A percentile compares a stretch with the other conserved stretches of the same genome.
phyloP scores from a whole-genome alignment of 2,329 filamentous ascomycete genomes.

The Fusarium phyllophilum region DNA sequence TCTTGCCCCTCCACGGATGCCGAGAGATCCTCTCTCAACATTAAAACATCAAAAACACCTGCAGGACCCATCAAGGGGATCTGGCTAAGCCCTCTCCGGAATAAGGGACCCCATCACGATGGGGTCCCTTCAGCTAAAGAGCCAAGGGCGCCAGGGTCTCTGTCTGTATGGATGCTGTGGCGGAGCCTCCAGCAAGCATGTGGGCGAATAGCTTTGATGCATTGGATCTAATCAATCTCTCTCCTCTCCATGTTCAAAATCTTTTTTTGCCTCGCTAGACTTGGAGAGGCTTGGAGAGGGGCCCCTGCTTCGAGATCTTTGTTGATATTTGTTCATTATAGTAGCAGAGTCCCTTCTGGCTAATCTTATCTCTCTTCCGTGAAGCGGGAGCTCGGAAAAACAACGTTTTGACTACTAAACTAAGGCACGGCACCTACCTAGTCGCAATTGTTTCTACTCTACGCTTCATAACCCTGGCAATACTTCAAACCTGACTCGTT shows the following conservation, averaged over 20 bases:
- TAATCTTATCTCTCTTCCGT: slow-evolving; percentile 13
- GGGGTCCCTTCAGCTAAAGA: slow-evolving; percentile 9
- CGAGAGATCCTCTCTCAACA: slow-evolving; percentile 1
- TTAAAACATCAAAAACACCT: neutral
- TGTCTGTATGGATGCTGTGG: slow-evolving; percentile 1
- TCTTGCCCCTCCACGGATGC: slow-evolving; percentile 4
- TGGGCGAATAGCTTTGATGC: slow-evolving; percentile 23
- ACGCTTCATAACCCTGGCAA: slow-evolving; percentile 19
- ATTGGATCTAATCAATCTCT: slow-evolving; percentile 41
- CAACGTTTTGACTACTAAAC: slow-evolving; percentile 20
- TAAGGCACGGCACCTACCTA: neutral
- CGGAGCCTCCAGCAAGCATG: slow-evolving; percentile 19
- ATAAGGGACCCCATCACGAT: neutral
- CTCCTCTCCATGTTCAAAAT: neutral
- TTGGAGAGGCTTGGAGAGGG: neutral
- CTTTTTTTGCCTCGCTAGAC: slow-evolving; percentile 10
- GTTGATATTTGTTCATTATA: neutral
- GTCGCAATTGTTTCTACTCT: slow-evolving; percentile 21
- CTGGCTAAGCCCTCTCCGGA: slow-evolving; percentile 15
- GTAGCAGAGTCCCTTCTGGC: neutral
- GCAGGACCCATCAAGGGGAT: slow-evolving; percentile 16
- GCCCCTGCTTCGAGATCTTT: neutral
- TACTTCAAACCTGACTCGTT: slow-evolving; percentile 21
- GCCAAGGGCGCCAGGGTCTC: slow-evolving; percentile 11
- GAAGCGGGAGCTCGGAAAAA: slow-evolving; percentile 21